Conservation (phyloP, 495 filamentous ascomycete species). For the Daldinia vernicosa region DNA sequence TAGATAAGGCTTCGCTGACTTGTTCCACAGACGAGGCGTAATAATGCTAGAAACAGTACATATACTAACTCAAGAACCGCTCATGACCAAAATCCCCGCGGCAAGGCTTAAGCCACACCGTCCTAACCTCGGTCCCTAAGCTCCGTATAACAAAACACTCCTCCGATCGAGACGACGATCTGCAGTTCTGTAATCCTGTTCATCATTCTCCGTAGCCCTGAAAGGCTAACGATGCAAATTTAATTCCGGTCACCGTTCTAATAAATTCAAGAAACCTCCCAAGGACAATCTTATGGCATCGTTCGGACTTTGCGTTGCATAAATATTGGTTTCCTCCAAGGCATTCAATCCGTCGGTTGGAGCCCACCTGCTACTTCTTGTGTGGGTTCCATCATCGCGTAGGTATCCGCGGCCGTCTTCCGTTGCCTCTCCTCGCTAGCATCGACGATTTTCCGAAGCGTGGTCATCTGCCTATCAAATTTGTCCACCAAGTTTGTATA, state of each 20-base stretch:
- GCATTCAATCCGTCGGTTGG: conserved; percentile 3
- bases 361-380: conserved; percentile 8
- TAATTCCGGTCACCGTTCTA: conserved; percentile 12
- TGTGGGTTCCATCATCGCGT: conserved; percentile 6
- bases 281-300: not conserved
- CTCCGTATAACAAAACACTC: conserved; percentile 25
- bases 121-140: conserved; percentile 1
- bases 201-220: conserved; percentile 21
- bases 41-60: not conserved
- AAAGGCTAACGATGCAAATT: conserved; percentile 18
- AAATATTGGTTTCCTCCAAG: not conserved
- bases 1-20: not conserved
- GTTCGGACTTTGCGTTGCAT: conserved; percentile 8
- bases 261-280: conserved; percentile 10
- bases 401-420: conserved; percentile 19
- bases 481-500: conserved; percentile 68
- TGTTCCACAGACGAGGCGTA: not conserved
- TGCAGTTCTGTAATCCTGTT: conserved; percentile 37
- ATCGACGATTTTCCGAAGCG: conserved; percentile 59
- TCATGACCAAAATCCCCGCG: not conserved
- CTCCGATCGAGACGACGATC: conserved; percentile 16
- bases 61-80: not conserved
- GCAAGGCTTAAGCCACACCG: conserved; percentile 12
- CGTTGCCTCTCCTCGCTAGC: conserved; percentile 53
- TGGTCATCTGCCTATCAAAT: conserved; percentile 71